Conservation (phyloP, 169 alveolate species). For the Eimeria sp. region DNA sequence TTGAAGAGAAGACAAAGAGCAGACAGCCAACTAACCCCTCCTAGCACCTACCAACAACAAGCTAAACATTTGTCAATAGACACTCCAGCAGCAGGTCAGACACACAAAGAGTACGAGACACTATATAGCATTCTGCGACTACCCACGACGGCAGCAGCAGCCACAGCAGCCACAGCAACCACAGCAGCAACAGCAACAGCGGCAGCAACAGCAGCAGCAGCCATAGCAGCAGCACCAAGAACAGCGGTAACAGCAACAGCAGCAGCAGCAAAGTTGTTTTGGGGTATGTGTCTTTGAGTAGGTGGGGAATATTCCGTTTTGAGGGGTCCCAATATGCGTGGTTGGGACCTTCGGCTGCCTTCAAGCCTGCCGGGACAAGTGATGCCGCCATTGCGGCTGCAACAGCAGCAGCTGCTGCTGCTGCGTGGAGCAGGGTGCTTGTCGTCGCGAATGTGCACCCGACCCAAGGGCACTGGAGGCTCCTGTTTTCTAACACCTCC, state of each 20-base stretch:
- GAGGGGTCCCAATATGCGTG: not conserved
- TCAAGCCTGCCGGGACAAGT: not conserved
- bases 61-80: no score
- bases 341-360: not conserved
- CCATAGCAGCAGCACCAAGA: not conserved
- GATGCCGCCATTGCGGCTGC: not conserved
- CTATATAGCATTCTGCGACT: no score
- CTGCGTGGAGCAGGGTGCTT: not conserved
- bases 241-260: not conserved
- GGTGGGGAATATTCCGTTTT: no score
- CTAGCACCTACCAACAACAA: not conserved
- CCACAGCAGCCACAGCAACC: not conserved
- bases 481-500: not conserved
- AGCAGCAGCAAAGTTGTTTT: not conserved
- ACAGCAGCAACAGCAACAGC: not conserved
- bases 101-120: no score
- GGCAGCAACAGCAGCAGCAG: not conserved
- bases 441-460: not conserved
- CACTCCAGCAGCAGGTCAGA: no score
- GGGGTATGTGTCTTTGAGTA: not conserved
- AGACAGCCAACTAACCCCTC: not conserved
- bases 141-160: not conserved
- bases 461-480: not conserved
- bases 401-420: not conserved
- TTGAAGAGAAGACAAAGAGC: not conserved